These are phyloP conservation scores for Aspergillus conjunctus DNA, from an alignment of 495 filamentous ascomycete species.

Conservation along the genomic window DNA sequence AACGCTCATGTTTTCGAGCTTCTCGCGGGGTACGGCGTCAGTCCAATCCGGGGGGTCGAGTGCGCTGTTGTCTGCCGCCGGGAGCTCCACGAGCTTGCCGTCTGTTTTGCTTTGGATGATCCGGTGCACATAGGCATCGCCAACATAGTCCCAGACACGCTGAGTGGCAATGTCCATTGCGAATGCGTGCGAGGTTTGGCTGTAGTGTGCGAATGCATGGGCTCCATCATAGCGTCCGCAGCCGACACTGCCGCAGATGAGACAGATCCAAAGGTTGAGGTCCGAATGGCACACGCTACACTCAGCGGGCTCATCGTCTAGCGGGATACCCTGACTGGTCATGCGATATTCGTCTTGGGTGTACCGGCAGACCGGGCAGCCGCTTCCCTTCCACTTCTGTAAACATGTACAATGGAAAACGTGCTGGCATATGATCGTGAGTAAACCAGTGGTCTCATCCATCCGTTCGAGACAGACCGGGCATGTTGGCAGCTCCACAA, in stretches of 20 bases:
- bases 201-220: slow-evolving; percentile 93
- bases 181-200: slow-evolving; percentile 84
- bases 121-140: slow-evolving; percentile 93
- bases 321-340: slow-evolving; percentile 29
- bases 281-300: slow-evolving; percentile 77
- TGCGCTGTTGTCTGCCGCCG: slow-evolving; percentile 51
- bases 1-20: slow-evolving; percentile 86
- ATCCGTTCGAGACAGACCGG: slow-evolving; percentile 97
- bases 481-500: slow-evolving; percentile 92
- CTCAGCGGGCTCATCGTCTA: slow-evolving; percentile 48
- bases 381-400: slow-evolving; percentile 91
- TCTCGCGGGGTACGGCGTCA: slow-evolving; percentile 84
- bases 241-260: slow-evolving; percentile 91
- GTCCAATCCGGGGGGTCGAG: slow-evolving; percentile 48
- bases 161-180: slow-evolving; percentile 91
- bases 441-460: slow-evolving; percentile 92
- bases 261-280: slow-evolving; percentile 87
- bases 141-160: slow-evolving; percentile 96
- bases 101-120: slow-evolving; percentile 91
- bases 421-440: slow-evolving; percentile 96
- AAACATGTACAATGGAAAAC: slow-evolving; percentile 98
- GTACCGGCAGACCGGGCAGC: slow-evolving; percentile 93
- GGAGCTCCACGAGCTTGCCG: slow-evolving; percentile 83
- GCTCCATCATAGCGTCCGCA: slow-evolving; percentile 93
- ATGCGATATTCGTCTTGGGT: slow-evolving; percentile 62